These are phyloP conservation scores for Trypanosoma platydactyli DNA, from an alignment of 208 protist genomes.

Conservation along the genomic window DNA sequence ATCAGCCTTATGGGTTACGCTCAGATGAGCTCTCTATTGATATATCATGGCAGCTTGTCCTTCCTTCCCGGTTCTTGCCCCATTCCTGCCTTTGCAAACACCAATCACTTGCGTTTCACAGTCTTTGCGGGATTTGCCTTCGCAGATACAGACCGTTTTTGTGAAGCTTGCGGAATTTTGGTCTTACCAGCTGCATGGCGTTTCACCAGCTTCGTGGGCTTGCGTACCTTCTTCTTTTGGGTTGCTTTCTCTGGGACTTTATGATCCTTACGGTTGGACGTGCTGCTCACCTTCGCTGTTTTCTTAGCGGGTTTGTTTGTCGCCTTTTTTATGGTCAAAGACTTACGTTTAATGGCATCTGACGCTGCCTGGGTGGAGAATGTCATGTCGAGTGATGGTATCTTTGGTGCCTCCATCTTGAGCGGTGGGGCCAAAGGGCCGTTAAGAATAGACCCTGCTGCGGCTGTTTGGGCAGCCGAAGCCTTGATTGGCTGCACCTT, in stretches of 20 bases:
- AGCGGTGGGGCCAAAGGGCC: conserved; percentile 20
- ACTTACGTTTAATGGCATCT: not conserved
- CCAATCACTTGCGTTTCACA: conserved; percentile 9
- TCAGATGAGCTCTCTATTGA: conserved; percentile 11
- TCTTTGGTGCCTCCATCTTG: conserved; percentile 14
- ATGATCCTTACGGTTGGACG: not conserved
- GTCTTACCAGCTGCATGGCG: not conserved
- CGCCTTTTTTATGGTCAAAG: not conserved
- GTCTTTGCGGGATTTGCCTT: conserved; percentile 11
- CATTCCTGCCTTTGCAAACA: not conserved
- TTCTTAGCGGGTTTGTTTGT: conserved; percentile 1
- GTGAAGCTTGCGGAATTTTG: not conserved
- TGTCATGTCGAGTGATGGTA: conserved; percentile 17
- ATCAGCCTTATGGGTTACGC: not conserved
- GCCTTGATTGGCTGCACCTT: conserved; percentile 12
- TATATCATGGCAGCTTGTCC: not conserved
- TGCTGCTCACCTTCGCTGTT: not conserved
- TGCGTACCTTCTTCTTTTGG: conserved; percentile 18
- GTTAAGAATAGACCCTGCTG: conserved; percentile 7
- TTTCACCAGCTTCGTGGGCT: conserved; percentile 25
- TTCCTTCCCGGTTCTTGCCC: not conserved
- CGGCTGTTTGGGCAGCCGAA: not conserved
- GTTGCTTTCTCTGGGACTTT: conserved; percentile 9
- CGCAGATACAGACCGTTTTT: not conserved
- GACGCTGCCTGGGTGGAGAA: not conserved